phyloP scores from a whole-genome alignment of 139 green algal genomes.

The Nannochloris sp. region DNA sequence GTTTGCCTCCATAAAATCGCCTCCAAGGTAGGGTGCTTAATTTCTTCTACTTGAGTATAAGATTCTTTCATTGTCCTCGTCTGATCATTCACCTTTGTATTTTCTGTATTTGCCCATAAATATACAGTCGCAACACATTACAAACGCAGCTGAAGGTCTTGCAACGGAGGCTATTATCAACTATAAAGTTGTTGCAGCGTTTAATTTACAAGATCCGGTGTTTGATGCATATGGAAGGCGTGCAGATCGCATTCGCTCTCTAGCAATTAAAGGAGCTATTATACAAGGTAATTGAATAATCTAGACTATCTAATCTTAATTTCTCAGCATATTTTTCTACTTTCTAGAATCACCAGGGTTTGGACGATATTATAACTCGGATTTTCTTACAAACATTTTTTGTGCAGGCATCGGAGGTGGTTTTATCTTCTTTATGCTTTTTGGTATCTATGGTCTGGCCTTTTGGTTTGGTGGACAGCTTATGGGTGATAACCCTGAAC shows the following conservation, averaged over 20 bases:
- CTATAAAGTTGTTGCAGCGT: background rate
- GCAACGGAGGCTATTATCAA: background rate
- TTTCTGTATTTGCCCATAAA: background rate
- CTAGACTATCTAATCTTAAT: too few relatives aligned
- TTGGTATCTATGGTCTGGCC: slow-evolving; percentile 56
- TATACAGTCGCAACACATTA: too few relatives aligned
- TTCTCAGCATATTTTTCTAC: too few relatives aligned
- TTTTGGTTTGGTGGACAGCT: slow-evolving; percentile 63
- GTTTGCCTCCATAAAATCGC: too few relatives aligned
- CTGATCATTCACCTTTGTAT: slow-evolving; percentile 12
- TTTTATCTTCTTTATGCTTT: slow-evolving; percentile 44
- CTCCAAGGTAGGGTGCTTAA: too few relatives aligned
- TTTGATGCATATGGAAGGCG: slow-evolving; percentile 12
- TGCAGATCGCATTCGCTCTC: too few relatives aligned
- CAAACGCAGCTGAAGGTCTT: slow-evolving; percentile 10
- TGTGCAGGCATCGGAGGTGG: slow-evolving; percentile 35
- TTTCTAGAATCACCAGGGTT: too few relatives aligned
- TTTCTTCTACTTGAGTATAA: too few relatives aligned
- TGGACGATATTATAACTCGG: slow-evolving; percentile 18
- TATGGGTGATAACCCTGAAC: too few relatives aligned
- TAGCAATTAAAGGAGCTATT: too few relatives aligned
- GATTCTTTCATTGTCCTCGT: slow-evolving; percentile 18
- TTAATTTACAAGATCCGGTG: slow-evolving; percentile 29
- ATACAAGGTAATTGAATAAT: too few relatives aligned
- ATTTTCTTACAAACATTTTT: slow-evolving; percentile 9